Evolutionary conservation across 169 alveolate genomes (phyloP), one percentile per base, ranked within the genome.

Genomic region (Cystoisospora suis): DNA sequence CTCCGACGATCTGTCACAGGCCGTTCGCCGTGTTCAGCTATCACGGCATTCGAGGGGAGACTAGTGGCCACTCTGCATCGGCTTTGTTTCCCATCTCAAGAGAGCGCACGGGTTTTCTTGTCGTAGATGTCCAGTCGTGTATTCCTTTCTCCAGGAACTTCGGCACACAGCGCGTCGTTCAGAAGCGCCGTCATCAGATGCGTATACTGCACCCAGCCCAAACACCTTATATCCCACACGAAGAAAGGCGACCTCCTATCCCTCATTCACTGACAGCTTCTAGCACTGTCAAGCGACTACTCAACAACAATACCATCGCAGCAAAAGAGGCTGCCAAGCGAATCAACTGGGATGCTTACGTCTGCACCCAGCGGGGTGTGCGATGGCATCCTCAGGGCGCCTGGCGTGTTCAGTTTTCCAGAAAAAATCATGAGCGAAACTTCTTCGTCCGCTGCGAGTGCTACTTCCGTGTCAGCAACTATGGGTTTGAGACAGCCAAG

Each of bases 311-410:
- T 86, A 92, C 96, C 58, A 92, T 90, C n/a, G 94, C 96, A 91
- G 96, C 96, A 15, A 75, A 91, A 70, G 94, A 95, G 72, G 90
- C 95, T n/a, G 96, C 97, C 40, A 90, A 92, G 53, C 91, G 94
- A 46, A 92, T 96, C 87, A 93, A 95, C 83, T 96, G 98, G 98
- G 95, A 94, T 53, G 94, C 93, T 32, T 96, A 95, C 94, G 93
- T 94, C 53, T 95, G 96, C 46, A 92, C 95, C 79, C 96, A 95
- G 45, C 91, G 93, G 75, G 98, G 98, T 3, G 98, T 96, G 88
- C 95, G 98, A 83, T 96, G 98, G 98, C 98, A 96, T 89, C 97
- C 98, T 47, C 87, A 95, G 72, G 98, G 98, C 23, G 95, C 97
- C 47, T 97, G 98, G 98, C 94, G 96, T 40, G 98, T 97, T 47